These are phyloP conservation scores for Leptodontidium sp. DNA, from an alignment of 2,329 filamentous ascomycete species.

Conservation along the genomic window DNA sequence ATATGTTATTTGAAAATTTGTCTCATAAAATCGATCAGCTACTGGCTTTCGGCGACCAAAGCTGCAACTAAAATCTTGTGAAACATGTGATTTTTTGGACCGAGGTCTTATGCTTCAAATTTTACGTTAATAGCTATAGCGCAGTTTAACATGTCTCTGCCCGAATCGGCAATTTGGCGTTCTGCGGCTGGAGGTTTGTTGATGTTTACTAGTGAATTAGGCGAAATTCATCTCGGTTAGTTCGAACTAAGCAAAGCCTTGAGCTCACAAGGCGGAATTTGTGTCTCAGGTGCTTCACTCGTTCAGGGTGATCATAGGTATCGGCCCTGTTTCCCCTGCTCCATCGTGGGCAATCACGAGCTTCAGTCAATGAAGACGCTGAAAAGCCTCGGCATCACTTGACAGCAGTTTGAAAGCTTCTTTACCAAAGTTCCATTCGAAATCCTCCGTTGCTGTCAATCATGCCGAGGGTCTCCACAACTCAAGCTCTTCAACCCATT, in stretches of 20 bases:
- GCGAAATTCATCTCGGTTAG: background rate
- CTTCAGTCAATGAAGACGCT: too few relatives aligned
- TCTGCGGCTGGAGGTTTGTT: background rate
- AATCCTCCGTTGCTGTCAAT: too few relatives aligned
- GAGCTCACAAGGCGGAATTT: background rate
- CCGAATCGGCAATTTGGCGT: background rate
- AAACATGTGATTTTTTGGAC: background rate
- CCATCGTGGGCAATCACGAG: too few relatives aligned
- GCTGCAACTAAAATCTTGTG: background rate
- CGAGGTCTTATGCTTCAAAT: background rate
- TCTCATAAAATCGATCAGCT: too few relatives aligned
- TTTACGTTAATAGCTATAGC: too few relatives aligned
- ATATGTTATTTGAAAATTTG: too few relatives aligned
- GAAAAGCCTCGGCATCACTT: background rate
- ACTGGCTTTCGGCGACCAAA: too few relatives aligned
- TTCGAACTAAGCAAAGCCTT: background rate
- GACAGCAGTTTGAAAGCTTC: background rate
- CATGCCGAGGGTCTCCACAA: background rate
- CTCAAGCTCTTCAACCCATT: background rate
- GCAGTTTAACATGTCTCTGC: too few relatives aligned
- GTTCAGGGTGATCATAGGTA: too few relatives aligned
- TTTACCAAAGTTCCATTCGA: too few relatives aligned
- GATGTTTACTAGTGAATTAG: background rate
- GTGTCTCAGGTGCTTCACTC: too few relatives aligned
- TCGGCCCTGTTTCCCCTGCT: too few relatives aligned